These are phyloP conservation scores for Lepidium campestre DNA, from an alignment of 441 rosid genomes.

Conservation along the genomic window DNA sequence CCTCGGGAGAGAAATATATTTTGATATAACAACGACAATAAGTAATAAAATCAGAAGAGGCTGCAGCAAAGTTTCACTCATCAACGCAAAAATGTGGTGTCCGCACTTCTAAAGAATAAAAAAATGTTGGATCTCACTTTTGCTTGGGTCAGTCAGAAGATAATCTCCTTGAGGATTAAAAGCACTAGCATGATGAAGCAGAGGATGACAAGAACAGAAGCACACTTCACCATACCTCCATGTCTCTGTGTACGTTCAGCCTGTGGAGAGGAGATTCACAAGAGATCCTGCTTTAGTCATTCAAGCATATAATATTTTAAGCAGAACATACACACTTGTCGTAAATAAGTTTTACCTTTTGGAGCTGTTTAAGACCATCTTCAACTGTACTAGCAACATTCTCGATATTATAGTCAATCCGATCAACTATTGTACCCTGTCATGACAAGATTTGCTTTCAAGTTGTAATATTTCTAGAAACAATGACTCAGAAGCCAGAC, in stretches of 20 bases:
- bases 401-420: conserved; percentile 95
- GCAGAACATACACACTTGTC: not conserved
- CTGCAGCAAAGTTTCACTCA: not conserved
- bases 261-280: conserved; percentile 40
- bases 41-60: not conserved
- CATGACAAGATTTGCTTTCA: conserved; percentile 14
- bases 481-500: not conserved
- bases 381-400: conserved; percentile 84
- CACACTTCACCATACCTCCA: conserved; percentile 99
- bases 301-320: not conserved
- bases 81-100: conserved; percentile 8
- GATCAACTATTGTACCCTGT: conserved; percentile 97
- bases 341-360: conserved; percentile 49
- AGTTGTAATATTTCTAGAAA: not conserved
- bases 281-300: not conserved
- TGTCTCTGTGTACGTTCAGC: conserved; percentile 89
- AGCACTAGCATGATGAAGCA: conserved; percentile 89
- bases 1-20: not conserved
- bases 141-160: conserved; percentile 56
- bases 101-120: not conserved
- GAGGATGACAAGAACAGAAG: conserved; percentile 79
- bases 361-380: conserved; percentile 91
- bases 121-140: conserved; percentile 2
- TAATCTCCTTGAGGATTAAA: conserved; percentile 68
- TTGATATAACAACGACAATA: not conserved